A percentile compares a stretch with the other conserved stretches of the same genome.
These are phyloP conservation scores for Favolaschia claudopus DNA, from an alignment of 768 basidiomycete genomes.

Conservation along the genomic window DNA sequence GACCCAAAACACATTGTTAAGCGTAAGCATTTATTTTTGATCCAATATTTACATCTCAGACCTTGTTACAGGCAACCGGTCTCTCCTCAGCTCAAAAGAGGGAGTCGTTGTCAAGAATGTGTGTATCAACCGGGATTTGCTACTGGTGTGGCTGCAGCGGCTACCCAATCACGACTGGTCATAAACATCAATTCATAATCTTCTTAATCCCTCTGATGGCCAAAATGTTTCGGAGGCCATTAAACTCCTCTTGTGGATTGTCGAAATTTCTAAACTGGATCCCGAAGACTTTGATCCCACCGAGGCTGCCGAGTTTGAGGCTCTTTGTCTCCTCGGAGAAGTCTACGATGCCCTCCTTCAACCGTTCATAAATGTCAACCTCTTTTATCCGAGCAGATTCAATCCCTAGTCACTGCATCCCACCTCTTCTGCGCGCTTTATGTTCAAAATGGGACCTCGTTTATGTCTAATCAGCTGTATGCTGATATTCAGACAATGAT, in stretches of 20 bases:
- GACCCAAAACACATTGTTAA: not conserved
- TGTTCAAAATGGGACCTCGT: conserved; percentile 5
- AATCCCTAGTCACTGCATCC: not conserved
- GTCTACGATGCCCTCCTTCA: conserved; percentile 25
- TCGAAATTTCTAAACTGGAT: too few species aligned
- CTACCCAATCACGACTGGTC: conserved; percentile 29
- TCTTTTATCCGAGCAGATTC: not conserved
- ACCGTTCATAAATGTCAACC: conserved; percentile 17
- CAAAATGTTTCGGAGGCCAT: too few species aligned
- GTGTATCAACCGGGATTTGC: too few species aligned
- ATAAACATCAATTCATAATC: not conserved
- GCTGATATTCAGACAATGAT: conserved; percentile 20
- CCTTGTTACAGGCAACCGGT: too few species aligned
- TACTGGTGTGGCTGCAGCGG: not conserved
- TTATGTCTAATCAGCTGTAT: conserved; percentile 27
- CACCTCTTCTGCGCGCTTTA: not conserved
- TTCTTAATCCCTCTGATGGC: not conserved
- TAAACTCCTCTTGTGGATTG: too few species aligned
- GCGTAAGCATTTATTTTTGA: not conserved
- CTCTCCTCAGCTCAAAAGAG: too few species aligned
- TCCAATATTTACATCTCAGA: too few species aligned
- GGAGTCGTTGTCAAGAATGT: too few species aligned
- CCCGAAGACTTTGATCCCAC: too few species aligned
- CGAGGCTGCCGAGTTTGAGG: too few species aligned
- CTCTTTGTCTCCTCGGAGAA: conserved; percentile 35